Percentiles rank a stretch among this genome's conserved stretches.
Evolutionary conservation across 2,329 filamentous ascomycete genomes (phyloP).

Genomic region (Diaporthe vexans): DNA sequence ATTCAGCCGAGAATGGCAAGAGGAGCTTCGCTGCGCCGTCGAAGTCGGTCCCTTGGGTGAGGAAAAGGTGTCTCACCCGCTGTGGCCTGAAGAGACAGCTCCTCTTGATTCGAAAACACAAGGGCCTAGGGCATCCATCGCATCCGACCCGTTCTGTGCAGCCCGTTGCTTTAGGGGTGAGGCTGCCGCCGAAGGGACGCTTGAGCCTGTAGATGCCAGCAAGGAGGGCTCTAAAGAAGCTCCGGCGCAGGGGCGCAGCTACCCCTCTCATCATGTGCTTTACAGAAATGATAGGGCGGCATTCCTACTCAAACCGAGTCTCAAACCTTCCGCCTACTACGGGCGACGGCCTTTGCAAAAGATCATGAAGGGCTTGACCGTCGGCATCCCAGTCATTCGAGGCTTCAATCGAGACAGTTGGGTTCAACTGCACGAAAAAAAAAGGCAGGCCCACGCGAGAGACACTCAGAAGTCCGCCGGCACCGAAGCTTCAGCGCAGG

Average conservation of each 20-base stretch:
- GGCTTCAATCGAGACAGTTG: constrained; percentile 87
- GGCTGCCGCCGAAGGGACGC: constrained; percentile 68
- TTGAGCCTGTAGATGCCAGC: constrained; percentile 54
- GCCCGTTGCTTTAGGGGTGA: constrained; percentile 72
- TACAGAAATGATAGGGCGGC: constrained; percentile 85
- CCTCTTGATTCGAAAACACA: not conserved
- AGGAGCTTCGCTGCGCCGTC: constrained; percentile 90
- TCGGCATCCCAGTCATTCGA: constrained; percentile 89
- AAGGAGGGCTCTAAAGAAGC: constrained; percentile 45
- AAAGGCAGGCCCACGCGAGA: constrained; percentile 46
- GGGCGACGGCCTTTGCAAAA: constrained; percentile 85
- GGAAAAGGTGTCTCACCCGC: constrained; percentile 86
- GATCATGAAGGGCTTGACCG: constrained; percentile 84
- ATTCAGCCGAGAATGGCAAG: constrained; percentile 92
- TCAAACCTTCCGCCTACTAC: constrained; percentile 88
- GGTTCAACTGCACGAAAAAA: constrained; percentile 76
- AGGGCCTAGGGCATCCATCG: constrained; percentile 54
- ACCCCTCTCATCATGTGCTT: constrained; percentile 84
- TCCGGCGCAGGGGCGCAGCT: constrained; percentile 61
- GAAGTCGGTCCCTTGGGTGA: constrained; percentile 92
- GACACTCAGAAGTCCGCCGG: constrained; percentile 42
- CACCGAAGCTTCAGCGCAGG: constrained; percentile 38
- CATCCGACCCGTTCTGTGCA: constrained; percentile 71
- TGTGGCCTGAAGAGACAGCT: constrained; percentile 78
- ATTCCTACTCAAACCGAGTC: constrained; percentile 86